Conservation (phyloP, 192 early-diverging fungal genomes). For the Lobulomyces angularis region DNA sequence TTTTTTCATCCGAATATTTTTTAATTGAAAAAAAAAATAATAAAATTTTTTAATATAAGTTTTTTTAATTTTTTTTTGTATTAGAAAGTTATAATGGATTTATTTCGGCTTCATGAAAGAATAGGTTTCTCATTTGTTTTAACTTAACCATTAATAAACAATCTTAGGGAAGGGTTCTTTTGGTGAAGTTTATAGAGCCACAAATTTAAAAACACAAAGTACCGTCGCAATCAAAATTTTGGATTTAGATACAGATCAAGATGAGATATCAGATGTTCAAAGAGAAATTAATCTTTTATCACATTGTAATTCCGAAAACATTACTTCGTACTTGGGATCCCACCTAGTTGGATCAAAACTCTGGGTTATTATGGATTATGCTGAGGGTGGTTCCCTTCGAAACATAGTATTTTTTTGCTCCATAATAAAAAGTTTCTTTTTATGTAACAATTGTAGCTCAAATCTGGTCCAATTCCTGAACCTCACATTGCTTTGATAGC, state of each 20-base stretch:
- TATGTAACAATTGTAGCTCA: slow-evolving; percentile 35
- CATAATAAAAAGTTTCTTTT: background rate
- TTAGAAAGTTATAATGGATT: no score
- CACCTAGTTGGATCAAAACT: slow-evolving; percentile 81
- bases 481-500: slow-evolving; percentile 78
- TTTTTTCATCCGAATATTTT: no score
- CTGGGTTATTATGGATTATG: slow-evolving; percentile 99
- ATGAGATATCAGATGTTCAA: slow-evolving; percentile 90
- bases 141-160: no score
- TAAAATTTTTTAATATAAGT: no score
- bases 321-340: slow-evolving; percentile 87
- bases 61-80: no score
- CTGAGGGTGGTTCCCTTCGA: slow-evolving; percentile 82
- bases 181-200: slow-evolving; percentile 35
- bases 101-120: no score
- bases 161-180: slow-evolving; percentile 41
- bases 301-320: slow-evolving; percentile 76
- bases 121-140: no score
- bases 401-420: slow-evolving; percentile 39
- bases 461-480: slow-evolving; percentile 77
- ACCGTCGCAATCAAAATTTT: slow-evolving; percentile 92
- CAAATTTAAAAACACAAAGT: slow-evolving; percentile 61
- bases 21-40: no score
- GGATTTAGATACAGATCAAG: slow-evolving; percentile 90
- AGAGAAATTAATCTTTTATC: slow-evolving; percentile 86